Conservation (phyloP, 1,284 basidiomycete species). For the Ceratobasidium sp. region DNA sequence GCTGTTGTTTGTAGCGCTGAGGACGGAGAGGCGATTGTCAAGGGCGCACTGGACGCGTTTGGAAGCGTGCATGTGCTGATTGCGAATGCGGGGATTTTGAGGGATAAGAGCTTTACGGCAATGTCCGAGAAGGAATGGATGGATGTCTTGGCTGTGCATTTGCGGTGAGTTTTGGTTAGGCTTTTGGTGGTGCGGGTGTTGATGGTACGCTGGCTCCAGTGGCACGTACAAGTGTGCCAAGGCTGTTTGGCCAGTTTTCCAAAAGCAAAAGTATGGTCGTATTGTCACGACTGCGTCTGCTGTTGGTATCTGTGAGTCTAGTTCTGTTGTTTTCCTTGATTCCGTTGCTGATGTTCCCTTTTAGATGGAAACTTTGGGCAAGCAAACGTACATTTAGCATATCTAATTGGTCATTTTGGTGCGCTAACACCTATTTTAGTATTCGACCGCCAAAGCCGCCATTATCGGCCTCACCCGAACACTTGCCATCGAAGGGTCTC, state of each 20-base stretch:
- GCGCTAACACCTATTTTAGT: conserved; percentile 59
- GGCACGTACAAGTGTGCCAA: conserved; percentile 87
- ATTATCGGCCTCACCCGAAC: conserved; percentile 92
- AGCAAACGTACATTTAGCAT: conserved; percentile 67
- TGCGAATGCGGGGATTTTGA: conserved; percentile 94
- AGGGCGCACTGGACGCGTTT: conserved; percentile 87
- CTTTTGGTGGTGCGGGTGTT: not conserved
- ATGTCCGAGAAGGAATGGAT: conserved; percentile 97
- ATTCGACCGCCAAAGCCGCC: conserved; percentile 93
- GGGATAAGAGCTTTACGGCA: conserved; percentile 90
- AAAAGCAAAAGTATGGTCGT: conserved; percentile 96
- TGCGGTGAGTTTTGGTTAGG: conserved; percentile 65
- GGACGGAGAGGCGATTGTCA: conserved; percentile 91
- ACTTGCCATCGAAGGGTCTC: conserved; percentile 91
- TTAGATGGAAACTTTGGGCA: conserved; percentile 95
- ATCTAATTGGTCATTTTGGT: not conserved
- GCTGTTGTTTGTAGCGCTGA: conserved; percentile 89
- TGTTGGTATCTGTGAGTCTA: conserved; percentile 85
- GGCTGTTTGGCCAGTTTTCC: conserved; percentile 97
- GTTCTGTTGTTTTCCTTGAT: conserved; percentile 1
- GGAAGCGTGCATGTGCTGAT: conserved; percentile 90
- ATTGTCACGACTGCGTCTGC: conserved; percentile 95
- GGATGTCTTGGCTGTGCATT: conserved; percentile 87
- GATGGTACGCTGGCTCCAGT: conserved; percentile 53
- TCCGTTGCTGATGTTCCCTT: conserved; percentile 32